Base-by-base conservation (phyloP, 768 basidiomycete species). In the Leccinum longicurvipes region DNA sequence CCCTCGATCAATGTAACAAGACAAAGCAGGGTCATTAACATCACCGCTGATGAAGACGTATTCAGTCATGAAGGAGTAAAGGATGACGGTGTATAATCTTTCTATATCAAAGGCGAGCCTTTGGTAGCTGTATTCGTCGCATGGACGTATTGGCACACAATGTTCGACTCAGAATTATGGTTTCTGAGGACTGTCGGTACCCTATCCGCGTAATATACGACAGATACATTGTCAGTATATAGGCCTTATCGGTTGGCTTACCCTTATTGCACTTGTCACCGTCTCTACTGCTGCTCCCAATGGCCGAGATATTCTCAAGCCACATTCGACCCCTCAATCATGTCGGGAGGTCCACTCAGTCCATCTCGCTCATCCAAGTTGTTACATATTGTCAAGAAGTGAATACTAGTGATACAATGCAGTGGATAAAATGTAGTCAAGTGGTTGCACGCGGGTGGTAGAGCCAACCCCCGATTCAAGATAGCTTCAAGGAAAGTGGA, bases 371-470 rank as follows among this genome's bases (percentile, higher is more conserved):
- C 21, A 10, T 27, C 21, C 42, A 24, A 24, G 14, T 8, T 9
- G 44, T 19, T 31, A n/a, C n/a, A n/a, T n/a, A 10, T 23, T 14
- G n/a, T 46, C 6, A 32, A 14, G 27, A 41, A 44, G 47, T 52
- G 47, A 45, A 53, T 49, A 4, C 39, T 50, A 44, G 42, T 23
- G 39, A 48, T 61, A 55, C 52, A 56, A 21, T 47, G 47, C 19
- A 41, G 39, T 19, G 11, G 5, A 41, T 45, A 14, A n/a, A 21
- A n/a, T 12, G 51, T 49, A 9, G 41, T 21, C 12, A 12, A 14
- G 6, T 28, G 7, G n/a, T 47, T 17, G 46, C 10, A 28, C 25
- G n/a, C 17, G 7, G 46, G 24, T 25, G 24, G 44, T 45, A 8
- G 25, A 28, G 10, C 17, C 23, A 25, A 15, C 14, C 12, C 14